A percentile compares a stretch with the other conserved stretches of the same genome.
Conservation (phyloP, 306 rosid genomes). For the Fragaria ananassa region DNA sequence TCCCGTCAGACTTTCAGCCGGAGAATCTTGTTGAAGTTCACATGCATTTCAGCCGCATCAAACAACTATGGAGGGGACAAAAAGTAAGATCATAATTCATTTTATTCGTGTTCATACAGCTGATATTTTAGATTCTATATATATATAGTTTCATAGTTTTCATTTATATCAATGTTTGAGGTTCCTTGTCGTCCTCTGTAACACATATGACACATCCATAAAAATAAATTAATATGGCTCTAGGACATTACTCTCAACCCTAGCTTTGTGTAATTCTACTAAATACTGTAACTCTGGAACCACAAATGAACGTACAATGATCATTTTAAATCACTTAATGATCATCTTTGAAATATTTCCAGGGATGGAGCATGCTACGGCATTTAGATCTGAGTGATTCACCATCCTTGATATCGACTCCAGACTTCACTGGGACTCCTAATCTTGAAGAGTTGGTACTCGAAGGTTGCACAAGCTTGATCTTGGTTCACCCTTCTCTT, state of each 20-base stretch:
- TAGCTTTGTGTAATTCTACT: too few relatives aligned
- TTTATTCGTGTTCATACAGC: not conserved
- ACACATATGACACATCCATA: not conserved
- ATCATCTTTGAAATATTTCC: not conserved
- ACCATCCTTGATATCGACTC: not conserved
- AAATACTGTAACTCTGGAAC: too few relatives aligned
- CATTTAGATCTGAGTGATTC: not conserved
- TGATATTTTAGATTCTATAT: not conserved
- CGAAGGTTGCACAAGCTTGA: constrained; percentile 5
- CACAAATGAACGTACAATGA: not conserved
- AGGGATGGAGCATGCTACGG: not conserved
- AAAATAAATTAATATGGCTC: not conserved
- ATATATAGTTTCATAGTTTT: too few relatives aligned
- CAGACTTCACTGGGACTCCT: not conserved
- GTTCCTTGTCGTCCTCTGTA: not conserved
- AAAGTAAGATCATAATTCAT: too few relatives aligned
- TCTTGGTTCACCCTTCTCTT: constrained; percentile 18
- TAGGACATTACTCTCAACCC: not conserved
- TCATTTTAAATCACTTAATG: not conserved
- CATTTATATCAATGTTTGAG: not conserved
- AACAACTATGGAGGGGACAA: not conserved
- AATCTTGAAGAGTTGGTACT: constrained; percentile 12
- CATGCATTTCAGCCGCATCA: not conserved
- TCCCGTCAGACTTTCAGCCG: not conserved
- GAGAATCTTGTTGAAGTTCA: not conserved